Evolutionary conservation across 2,329 filamentous ascomycete genomes (phyloP), one percentile per base, ranked within the genome.

Genomic region (Lasiodiplodia theobromae): DNA sequence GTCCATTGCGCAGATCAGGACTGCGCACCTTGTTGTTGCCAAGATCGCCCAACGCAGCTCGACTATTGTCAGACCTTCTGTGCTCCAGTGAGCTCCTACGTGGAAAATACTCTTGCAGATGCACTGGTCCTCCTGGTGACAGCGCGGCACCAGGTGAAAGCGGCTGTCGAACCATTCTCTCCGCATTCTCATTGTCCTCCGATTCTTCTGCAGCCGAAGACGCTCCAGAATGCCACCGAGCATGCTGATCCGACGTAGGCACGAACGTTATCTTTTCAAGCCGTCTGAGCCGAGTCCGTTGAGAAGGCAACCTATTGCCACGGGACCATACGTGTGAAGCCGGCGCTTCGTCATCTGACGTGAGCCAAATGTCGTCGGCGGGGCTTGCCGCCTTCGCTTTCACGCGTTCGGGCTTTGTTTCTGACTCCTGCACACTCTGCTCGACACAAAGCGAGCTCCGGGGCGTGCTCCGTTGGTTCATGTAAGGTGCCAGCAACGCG

Each of bases 401-500:
- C 6, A 16, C 28, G 12, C 40, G n/a, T 21, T 28, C 65, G 11
- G 21, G 21, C 44, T 51, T 58, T 10, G 4, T 14, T 18, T 40
- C 21, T 10, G 16, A 14, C 4, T 51, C 44, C 12, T 31, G 52
- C 11, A 6, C 16, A 0, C 21, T 23, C n/a, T 21, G n/a, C 8
- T 60, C 40, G 4, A 28, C 4, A 28, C 23, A 47, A 52, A 31
- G 37, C 7, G 21, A 21, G 10, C 21, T 37, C 11, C 40, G 34
- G 18, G 66, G 47, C 2, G 57, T 54, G 21, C 25, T 53, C 14
- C 51, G 54, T 23, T 53, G 38, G 40, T 65, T 65, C 58, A 68
- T 68, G 52, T 68, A 68, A 25, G 67, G 67, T 10, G 67, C 67
- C 25, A 68, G 40, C 6, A 68, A 16, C 37, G 67, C 67, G 18